phyloP scores from a whole-genome alignment of 352 stramenopile genomes.

The Globisporangium rhizosaccharum region DNA sequence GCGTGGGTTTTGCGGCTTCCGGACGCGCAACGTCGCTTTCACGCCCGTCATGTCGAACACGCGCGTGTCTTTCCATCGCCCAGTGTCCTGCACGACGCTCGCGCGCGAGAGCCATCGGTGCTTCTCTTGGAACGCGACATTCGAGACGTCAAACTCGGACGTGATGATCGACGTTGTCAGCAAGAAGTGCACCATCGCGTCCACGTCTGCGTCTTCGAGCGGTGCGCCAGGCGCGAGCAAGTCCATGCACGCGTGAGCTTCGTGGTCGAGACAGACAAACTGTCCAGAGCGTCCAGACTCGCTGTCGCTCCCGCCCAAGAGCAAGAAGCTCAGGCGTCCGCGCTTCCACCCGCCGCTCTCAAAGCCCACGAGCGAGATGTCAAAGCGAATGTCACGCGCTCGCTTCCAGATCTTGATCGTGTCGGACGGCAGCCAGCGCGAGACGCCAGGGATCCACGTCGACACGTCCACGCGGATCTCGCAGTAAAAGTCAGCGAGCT shows the following conservation, averaged over 20 bases:
- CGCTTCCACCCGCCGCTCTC: constrained; percentile 56
- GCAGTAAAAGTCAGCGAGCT: constrained; percentile 60
- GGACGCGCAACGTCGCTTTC: constrained; percentile 31
- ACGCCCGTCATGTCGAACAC: constrained; percentile 54
- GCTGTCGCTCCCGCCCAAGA: constrained; percentile 20
- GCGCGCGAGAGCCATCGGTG: constrained; percentile 39
- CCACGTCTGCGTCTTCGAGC: constrained; percentile 31
- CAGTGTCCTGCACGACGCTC: constrained; percentile 36
- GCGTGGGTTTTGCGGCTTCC: constrained; percentile 39
- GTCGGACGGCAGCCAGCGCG: constrained; percentile 62
- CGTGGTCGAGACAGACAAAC: constrained; percentile 57
- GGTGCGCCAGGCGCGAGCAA: constrained; percentile 24
- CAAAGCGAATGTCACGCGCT: constrained; percentile 46
- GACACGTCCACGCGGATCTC: constrained; percentile 62
- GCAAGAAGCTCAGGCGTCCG: constrained; percentile 57
- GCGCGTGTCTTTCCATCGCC: constrained; percentile 40
- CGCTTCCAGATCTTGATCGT: constrained; percentile 78
- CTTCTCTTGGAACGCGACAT: constrained; percentile 40
- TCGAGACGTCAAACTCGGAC: constrained; percentile 36
- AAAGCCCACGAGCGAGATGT: constrained; percentile 64
- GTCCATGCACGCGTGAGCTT: constrained; percentile 39
- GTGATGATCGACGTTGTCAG: constrained; percentile 55
- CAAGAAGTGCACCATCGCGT: constrained; percentile 56
- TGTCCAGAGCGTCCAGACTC: constrained; percentile 12
- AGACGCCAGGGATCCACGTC: constrained; percentile 68